Evolutionary conservation across 306 rosid genomes (phyloP), one percentile per base, ranked within the genome.

Genomic region (Psophocarpus tetragonolobus): DNA sequence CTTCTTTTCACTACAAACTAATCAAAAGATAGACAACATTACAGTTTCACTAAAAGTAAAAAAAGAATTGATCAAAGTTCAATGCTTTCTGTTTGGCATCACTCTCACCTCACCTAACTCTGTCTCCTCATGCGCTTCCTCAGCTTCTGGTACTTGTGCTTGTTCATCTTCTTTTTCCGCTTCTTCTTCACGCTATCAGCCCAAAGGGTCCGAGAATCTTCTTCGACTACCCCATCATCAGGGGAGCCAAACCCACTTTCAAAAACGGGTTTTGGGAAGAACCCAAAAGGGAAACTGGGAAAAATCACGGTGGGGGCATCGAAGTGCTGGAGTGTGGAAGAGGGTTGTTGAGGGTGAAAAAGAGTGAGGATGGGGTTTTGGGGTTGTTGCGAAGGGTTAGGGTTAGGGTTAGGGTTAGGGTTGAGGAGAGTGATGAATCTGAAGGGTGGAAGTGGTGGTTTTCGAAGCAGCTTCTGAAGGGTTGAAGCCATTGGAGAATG

Each of bases 151-250:
- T 92, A 90, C 88, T 90, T 90, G 73, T 90, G 93, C 73, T 92
- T 92, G 90, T 92, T 92, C 93, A 88, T 90, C 88, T 92, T 90
- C 76, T 29, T 81, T 80, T 88, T 92, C 81, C 97, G 86, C 89
- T 90, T 92, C 97, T 90, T 92, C 91, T 92, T 92, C 80, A 85
- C 90, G 75, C 97, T 92, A 63, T 90, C 96, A 2, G 97, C 93
- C 97, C 97, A 90, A 17, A 90, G 32, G 33, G 68, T 86, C 62
- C 82, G 45, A 15, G 87, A 80, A 75, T 83, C 89, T 70, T 87
- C 58, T 51, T 20, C 26, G 9, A 35, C 87, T 62, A n/a, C 79
- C n/a, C 20, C 66, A 24, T 62, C 83, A 75, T 74, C 88, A 15
- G 77, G 63, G 41, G 82, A 35, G 21, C 14, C 71, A 76, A 41